Base-by-base conservation (phyloP, 495 filamentous ascomycete genomes). In the Talaromyces liani region DNA sequence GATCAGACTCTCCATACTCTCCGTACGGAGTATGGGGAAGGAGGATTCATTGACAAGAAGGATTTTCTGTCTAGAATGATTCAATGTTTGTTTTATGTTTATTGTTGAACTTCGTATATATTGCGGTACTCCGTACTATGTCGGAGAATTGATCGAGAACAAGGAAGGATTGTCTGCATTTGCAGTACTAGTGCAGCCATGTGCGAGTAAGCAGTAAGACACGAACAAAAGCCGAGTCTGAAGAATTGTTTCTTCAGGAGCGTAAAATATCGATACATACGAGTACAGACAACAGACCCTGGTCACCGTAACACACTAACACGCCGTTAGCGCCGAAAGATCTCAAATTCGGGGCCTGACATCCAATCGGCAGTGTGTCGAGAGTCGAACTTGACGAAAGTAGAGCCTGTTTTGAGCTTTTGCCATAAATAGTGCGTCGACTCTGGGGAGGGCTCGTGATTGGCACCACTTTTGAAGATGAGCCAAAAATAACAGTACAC, bases 301-400 rank as follows among this genome's bases (percentile, higher is more conserved):
- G 49, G 53, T 55, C 53, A 55, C 1, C 27, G 53, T 29, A 63
- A 66, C 62, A 54, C 54, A 31, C 53, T 29, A 62, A 53, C 25
- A 41, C 59, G 41, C 49, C 39, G 27, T 61, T 41, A 39, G 59
- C 56, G 57, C 57, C 31, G 57, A 18, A 34, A 36, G 57, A 39
- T 18, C 57, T 24, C 27, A 36, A 22, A 59, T n/a, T 59, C 29
- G 31, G 33, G 6, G 27, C 20, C 20, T 36, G 22, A 34, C 57
- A 36, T 14, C 57, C 57, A 59, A 59, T 59, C 57, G 57, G 57
- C 31, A 59, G 31, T 4, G 6, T 34, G 18, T 59, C 29, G 12
- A 20, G 12, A 20, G 57, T 22, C 18, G 14, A 8, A 59, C 34
- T 36, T 59, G 57, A 59, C 12, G 57, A 6, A 27, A 29, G 29